Evolutionary conservation across 1,284 basidiomycete species (phyloP), one percentile per base, ranked within the genome.

Genomic region (Leccinum fuscescens): DNA sequence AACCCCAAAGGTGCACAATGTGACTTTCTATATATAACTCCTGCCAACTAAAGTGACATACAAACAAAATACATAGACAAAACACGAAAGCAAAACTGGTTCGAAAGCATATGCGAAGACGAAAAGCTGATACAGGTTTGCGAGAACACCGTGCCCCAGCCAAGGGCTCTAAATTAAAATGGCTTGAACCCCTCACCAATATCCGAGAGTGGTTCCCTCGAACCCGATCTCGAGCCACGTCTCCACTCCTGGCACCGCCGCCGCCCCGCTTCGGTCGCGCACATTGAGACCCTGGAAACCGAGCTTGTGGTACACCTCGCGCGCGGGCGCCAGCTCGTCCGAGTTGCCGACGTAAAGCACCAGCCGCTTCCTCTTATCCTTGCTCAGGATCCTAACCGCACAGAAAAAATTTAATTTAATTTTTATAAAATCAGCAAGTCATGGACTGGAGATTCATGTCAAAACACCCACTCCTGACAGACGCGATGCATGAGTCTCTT

Each of bases 281-380:
- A 6, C 42, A 7, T 37, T 8, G 7, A 68, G 66, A 6, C 67
- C 67, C 22, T 68, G 69, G 20, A 72, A 68, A 0, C 67, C 70
- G 0, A 68, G 8, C 4, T 60, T 72, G 1, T 61, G 57, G 44
- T 68, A 68, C 1, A 72, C 54, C 22, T 55, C 62, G 48, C 67
- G 67, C 0, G 68, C 69, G 1, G 64, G 14, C 14, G 14, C 39
- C 15, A 70, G 39, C n/a, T 61, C 66, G 0, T 52, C 4, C 1
- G 69, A 58, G 53, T 70, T 78, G 0, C 74, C 82, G 3, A 85
- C 84, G 55, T 82, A 85, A 3, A 85, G 74, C 0, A 83, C 81
- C 15, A 84, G 71, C 5, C 65, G 72, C 4, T 75, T 62, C 59
- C 80, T 79, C n/a, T 7, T 7, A 24, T 49, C 6, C 46, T 11